Conservation (phyloP, 345 rosid species). For the Eucalyptus pauciflora region DNA sequence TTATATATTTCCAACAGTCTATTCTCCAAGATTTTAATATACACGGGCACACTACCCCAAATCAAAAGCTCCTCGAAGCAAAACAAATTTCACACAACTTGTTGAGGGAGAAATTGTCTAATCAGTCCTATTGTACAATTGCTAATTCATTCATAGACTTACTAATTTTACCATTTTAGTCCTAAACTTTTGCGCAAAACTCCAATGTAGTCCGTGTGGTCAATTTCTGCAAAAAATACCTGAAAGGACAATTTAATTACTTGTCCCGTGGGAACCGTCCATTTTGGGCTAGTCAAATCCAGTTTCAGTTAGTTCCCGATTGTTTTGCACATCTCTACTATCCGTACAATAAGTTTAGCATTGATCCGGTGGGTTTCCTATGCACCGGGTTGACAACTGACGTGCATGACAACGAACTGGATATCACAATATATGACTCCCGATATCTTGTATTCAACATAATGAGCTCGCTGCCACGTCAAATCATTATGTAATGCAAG, state of each 20-base stretch:
- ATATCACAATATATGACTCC: not conserved
- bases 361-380: too few species aligned
- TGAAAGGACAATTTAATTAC: not conserved
- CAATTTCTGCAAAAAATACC: fast-evolving
- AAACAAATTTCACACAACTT: not conserved
- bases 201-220: fast-evolving
- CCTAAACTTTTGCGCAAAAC: too few species aligned
- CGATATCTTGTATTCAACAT: not conserved
- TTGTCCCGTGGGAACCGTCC: fast-evolving
- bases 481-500: not conserved
- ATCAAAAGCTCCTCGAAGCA: not conserved
- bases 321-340: not conserved
- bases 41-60: not conserved
- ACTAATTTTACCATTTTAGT: too few species aligned
- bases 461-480: not conserved
- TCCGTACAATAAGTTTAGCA: not conserved
- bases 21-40: not conserved
- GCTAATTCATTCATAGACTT: too few species aligned
- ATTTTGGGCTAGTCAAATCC: not conserved
- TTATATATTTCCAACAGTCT: not conserved
- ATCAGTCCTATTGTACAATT: fast-evolving
- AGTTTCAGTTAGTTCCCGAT: fast-evolving
- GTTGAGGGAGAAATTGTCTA: not conserved
- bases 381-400: not conserved
- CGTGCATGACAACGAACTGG: not conserved